These are phyloP conservation scores for Bjerkandera adusta DNA, from an alignment of 1,284 basidiomycete genomes.

Conservation along the genomic window DNA sequence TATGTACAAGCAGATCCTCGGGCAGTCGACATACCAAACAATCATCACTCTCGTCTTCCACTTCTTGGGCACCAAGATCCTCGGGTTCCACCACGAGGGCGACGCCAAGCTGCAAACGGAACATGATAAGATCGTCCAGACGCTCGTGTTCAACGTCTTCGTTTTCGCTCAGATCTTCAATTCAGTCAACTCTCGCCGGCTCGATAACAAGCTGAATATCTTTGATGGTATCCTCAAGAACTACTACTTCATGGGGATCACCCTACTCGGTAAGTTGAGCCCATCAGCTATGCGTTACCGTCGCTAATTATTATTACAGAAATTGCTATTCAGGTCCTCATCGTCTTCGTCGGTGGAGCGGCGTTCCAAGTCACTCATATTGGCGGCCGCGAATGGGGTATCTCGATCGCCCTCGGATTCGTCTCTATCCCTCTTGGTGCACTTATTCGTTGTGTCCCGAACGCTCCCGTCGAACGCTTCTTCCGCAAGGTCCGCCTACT, in stretches of 20 bases:
- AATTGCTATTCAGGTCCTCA: conserved; percentile 84
- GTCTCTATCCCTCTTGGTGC: conserved; percentile 88
- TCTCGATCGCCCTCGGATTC: conserved; percentile 84
- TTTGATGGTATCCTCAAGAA: conserved; percentile 85
- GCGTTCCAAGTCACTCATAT: conserved; percentile 91
- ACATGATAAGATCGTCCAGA: conserved; percentile 63
- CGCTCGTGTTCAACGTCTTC: conserved; percentile 95
- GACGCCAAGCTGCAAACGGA: conserved; percentile 32
- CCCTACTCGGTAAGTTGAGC: conserved; percentile 65
- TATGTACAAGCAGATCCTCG: conserved; percentile 94
- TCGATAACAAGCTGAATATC: conserved; percentile 87
- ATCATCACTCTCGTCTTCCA: conserved; percentile 86
- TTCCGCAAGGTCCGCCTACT: conserved; percentile 70
- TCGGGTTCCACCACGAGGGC: conserved; percentile 51
- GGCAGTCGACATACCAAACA: conserved; percentile 90
- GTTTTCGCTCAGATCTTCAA: conserved; percentile 97
- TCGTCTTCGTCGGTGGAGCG: conserved; percentile 89
- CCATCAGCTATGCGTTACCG: conserved; percentile 4
- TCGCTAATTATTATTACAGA: conserved; percentile 43
- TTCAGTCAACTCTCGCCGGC: conserved; percentile 87
- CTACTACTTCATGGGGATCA: conserved; percentile 87
- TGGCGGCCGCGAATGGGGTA: conserved; percentile 87
- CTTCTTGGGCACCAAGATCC: conserved; percentile 76
- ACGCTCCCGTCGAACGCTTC: conserved; percentile 72
- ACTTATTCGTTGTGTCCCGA: conserved; percentile 82